Base-by-base conservation (phyloP, 495 filamentous ascomycete species). In the Penicillium samsonianum region DNA sequence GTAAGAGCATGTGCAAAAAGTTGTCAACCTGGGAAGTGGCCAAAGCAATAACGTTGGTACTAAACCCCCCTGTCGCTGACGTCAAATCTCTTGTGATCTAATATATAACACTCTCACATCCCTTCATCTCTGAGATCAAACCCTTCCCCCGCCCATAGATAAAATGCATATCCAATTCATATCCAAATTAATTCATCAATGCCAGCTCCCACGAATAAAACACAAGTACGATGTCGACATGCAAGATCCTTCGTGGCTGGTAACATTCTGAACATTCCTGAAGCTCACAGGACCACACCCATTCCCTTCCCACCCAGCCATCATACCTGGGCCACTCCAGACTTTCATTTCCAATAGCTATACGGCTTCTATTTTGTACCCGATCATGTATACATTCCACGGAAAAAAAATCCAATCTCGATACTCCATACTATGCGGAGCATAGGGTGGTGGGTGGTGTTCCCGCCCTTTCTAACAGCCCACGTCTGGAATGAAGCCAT, bases 181-280 rank as follows among this genome's bases (percentile, higher is more conserved):
- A 14, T 22, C 11, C 5, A 25, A 22, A 25, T 0, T 8, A 22
- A 22, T 22, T 16, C 1, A 16, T 26, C 6, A n/a, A n/a, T 42
- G 3, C 17, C 14, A 22, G 7, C 19, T 48, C 17, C 9, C 17
- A 30, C 16, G 3, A 48, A 20, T 12, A 31, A 31, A 22, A 19
- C 3, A 1, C 3, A 16, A 5, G 16, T 31, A 10, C 10, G 19
- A 20, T 20, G 1, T 40, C 33, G 37, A 35, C 33, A 7, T 47
- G 20, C 61, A 58, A 61, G 26, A 48, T 30, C 53, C 35, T 23
- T 52, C 20, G 60, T 59, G 59, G 53, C 56, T 51, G 60, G 52
- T 56, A 59, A 50, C 63, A 65, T 52, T 52, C 50, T 19, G 47
- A 58, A 43, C 63, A 65, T 53, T 53, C 50, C 17, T 43, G 38